These are phyloP conservation scores for Rhodotorula sp. DNA, from an alignment of 1,284 basidiomycete species.

Conservation along the genomic window DNA sequence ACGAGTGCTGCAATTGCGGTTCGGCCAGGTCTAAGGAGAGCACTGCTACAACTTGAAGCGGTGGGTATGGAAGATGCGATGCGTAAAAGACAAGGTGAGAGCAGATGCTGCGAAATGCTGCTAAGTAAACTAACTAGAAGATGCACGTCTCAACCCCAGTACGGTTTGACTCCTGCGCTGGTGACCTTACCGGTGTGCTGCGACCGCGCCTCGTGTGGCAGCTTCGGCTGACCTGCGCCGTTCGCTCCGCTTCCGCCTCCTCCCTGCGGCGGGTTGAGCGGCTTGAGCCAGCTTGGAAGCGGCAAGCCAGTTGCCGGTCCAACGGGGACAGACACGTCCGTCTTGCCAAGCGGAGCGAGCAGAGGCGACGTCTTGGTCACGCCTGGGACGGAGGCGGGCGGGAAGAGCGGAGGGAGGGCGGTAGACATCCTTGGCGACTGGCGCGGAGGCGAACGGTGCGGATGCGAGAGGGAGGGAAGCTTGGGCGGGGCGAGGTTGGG, in stretches of 20 bases:
- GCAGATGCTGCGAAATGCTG: too few relatives aligned
- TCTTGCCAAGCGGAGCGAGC: not conserved
- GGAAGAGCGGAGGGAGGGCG: not conserved
- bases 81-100: too few relatives aligned
- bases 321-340: not conserved
- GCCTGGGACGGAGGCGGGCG: not conserved
- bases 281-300: constrained; percentile 17
- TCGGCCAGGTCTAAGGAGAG: too few relatives aligned
- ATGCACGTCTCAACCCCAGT: not conserved
- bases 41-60: too few relatives aligned
- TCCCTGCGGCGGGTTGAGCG: not conserved
- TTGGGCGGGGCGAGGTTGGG: not conserved
- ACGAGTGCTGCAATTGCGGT: too few relatives aligned
- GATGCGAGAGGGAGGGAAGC: not conserved
- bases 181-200: not conserved
- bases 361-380: not conserved
- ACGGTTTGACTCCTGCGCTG: not conserved
- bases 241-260: not conserved
- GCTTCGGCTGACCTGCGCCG: not conserved
- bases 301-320: constrained; percentile 13
- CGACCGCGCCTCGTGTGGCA: constrained; percentile 6
- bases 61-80: too few relatives aligned
- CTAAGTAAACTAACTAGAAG: too few relatives aligned
- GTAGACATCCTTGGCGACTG: not conserved
- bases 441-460: not conserved